A percentile compares a stretch with the other conserved stretches of the same genome.
phyloP scores from a whole-genome alignment of 2,329 filamentous ascomycete species.

The Emmonsiellopsis sp. region DNA sequence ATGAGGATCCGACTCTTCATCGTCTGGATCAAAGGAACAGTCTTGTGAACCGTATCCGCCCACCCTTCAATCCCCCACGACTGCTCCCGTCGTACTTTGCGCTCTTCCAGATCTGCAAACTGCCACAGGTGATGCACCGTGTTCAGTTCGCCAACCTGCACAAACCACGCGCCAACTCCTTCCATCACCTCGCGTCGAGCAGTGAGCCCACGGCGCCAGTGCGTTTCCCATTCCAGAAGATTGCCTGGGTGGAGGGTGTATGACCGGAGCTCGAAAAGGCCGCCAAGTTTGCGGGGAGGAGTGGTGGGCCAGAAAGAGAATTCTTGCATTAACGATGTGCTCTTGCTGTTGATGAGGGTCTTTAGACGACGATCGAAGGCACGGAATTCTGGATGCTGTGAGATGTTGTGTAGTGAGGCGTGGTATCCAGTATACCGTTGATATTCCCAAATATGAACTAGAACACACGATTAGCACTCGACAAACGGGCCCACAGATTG shows the following conservation, averaged over 20 bases:
- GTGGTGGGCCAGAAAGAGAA: slow-evolving; percentile 99
- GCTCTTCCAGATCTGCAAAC: slow-evolving; percentile 92
- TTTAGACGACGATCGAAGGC: slow-evolving; percentile 80
- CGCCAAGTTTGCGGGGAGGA: slow-evolving; percentile 77
- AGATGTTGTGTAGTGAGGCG: slow-evolving; percentile 76
- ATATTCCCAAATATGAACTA: slow-evolving; percentile 99
- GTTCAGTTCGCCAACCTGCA: slow-evolving; percentile 95
- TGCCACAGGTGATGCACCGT: slow-evolving; percentile 98
- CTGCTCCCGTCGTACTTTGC: slow-evolving; percentile 80
- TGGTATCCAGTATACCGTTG: slow-evolving; percentile 96
- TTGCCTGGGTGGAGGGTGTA: slow-evolving; percentile 96
- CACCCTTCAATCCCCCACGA: slow-evolving; percentile 94
- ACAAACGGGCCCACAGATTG: slow-evolving; percentile 7
- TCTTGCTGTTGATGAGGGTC: slow-evolving; percentile 73
- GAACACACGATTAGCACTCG: slow-evolving; percentile 20
- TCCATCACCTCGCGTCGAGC: slow-evolving; percentile 96
- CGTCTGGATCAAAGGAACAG: slow-evolving; percentile 87
- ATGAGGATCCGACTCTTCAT: slow-evolving; percentile 95
- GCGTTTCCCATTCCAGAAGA: slow-evolving; percentile 95
- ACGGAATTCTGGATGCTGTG: slow-evolving; percentile 70
- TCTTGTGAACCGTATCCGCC: slow-evolving; percentile 97
- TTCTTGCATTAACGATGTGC: slow-evolving; percentile 93
- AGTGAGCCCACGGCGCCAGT: slow-evolving; percentile 88
- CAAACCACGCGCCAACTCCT: slow-evolving; percentile 96
- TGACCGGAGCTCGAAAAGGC: slow-evolving; percentile 89